Evolutionary conservation across 495 filamentous ascomycete species (phyloP), one percentile per base, ranked within the genome.

Genomic region (Wilcoxina mikolae): DNA sequence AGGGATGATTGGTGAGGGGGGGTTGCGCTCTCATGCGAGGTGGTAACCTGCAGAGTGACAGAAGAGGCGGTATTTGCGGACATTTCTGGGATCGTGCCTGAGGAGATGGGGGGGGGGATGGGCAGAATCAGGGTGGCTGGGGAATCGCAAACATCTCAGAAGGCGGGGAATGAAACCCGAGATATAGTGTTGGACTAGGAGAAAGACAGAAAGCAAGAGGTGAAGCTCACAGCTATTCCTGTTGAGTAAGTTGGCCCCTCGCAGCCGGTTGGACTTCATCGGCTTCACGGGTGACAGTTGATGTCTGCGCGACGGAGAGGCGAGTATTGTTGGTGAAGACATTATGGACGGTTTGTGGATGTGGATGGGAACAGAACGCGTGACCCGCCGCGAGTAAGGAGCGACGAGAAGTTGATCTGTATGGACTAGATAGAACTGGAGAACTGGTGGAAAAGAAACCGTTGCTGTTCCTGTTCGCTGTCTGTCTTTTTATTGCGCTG

Each of bases 201-300:
- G 24, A 12, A 49, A 5, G 45, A 45, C 9, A 45, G 18, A 45
- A 17, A 45, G 22, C 42, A 28, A 49, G 45, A 49, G 18, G 23
- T 24, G 31, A 35, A 20, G 46, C 46, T 49, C 27, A 49, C 46
- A 49, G 23, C 22, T 46, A 24, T 46, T 20, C 23, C 43, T 17
- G 43, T 24, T 46, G 23, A 39, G 35, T 11, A 20, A 46, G 24
- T 46, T 31, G 20, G 47, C 2, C 22, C 22, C 26, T 28, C 47
- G 47, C 22, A 28, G 4, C n/a, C 27, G 23, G 26, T 11, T 15
- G 9, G 49, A 39, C 33, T 52, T 52, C 49, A 52, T 52, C 49
- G 49, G 49, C 26, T 52, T 52, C n/a, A 38, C 24, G 12, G 49
- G 29, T 12, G 49, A 52, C n/a, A 52, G 25, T 7, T 52, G 49